A percentile compares a stretch with the other conserved stretches of the same genome.
These are phyloP conservation scores for Aspergillus ochraceoroseus DNA, from an alignment of 2,329 filamentous ascomycete genomes.

Conservation along the genomic window DNA sequence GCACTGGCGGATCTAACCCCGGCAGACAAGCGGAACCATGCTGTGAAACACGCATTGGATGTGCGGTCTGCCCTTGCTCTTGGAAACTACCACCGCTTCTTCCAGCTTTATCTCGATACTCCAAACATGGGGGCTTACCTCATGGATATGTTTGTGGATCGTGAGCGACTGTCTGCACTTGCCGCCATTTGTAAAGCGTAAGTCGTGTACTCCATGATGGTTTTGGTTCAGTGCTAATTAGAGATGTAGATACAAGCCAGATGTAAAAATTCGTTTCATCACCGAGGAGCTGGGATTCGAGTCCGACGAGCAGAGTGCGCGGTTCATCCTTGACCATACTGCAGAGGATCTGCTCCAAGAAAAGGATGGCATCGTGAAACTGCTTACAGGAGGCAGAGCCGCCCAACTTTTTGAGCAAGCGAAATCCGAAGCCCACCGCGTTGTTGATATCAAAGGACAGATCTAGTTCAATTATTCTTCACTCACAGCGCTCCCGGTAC, in stretches of 20 bases:
- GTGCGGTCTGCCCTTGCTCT: slow-evolving; percentile 87
- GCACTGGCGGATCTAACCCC: slow-evolving; percentile 96
- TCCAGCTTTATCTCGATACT: slow-evolving; percentile 88
- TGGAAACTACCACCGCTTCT: slow-evolving; percentile 97
- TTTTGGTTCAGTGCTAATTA: too few relatives aligned
- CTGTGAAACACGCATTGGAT: slow-evolving; percentile 84
- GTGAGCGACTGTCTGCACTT: slow-evolving; percentile 85
- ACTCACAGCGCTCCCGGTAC: slow-evolving; percentile 1
- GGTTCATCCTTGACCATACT: slow-evolving; percentile 80
- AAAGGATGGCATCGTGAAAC: slow-evolving; percentile 65
- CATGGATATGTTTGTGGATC: slow-evolving; percentile 97
- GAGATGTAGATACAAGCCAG: slow-evolving; percentile 76
- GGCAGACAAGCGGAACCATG: slow-evolving; percentile 81
- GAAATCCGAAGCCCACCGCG: slow-evolving; percentile 68
- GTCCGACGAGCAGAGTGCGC: slow-evolving; percentile 80
- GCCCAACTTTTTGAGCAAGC: slow-evolving; percentile 67
- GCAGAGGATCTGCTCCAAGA: slow-evolving; percentile 73
- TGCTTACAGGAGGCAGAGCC: slow-evolving; percentile 70
- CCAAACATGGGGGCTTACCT: slow-evolving; percentile 97
- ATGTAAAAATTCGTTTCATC: slow-evolving; percentile 82
- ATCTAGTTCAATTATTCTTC: slow-evolving; percentile 47
- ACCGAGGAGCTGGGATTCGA: slow-evolving; percentile 96
- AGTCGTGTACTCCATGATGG: too few relatives aligned
- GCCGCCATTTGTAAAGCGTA: slow-evolving; percentile 93
- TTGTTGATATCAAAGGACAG: slow-evolving; percentile 96